Evolutionary conservation across 805 yeast species (phyloP).

Genomic region (Yarrowia sp.): DNA sequence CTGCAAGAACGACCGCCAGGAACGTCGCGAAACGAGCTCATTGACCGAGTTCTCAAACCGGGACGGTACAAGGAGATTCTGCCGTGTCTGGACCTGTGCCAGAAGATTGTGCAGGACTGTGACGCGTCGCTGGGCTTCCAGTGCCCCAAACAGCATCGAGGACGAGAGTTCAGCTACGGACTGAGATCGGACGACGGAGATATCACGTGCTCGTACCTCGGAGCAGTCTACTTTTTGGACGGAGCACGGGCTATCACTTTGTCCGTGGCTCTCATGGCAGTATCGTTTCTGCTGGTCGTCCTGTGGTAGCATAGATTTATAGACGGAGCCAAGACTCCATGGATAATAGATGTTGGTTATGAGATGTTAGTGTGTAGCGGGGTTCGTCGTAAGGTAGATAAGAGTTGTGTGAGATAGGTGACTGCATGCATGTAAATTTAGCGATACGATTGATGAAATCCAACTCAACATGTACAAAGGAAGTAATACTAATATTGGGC

Average conservation of each 20-base stretch:
- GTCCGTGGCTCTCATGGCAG: not conserved
- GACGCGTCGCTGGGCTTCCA: conserved; percentile 76
- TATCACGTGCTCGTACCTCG: conserved; percentile 51
- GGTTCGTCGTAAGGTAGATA: no score
- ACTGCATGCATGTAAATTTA: no score
- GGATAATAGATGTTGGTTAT: no score
- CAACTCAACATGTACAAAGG: no score
- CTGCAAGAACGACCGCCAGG: conserved; percentile 57
- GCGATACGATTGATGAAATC: no score
- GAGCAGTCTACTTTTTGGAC: conserved; percentile 48
- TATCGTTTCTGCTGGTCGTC: not conserved
- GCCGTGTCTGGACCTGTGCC: conserved; percentile 86
- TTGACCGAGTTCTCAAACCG: conserved; percentile 64
- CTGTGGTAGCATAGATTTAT: conserved; percentile 19
- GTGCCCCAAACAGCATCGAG: conserved; percentile 63
- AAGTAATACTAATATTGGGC: no score
- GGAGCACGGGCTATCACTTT: not conserved
- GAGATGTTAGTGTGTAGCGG: no score
- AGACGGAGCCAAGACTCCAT: not conserved
- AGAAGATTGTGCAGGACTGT: conserved; percentile 80
- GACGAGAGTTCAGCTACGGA: conserved; percentile 47
- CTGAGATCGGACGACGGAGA: conserved; percentile 47
- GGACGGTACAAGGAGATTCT: conserved; percentile 75
- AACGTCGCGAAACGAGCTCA: conserved; percentile 65
- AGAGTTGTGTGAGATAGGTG: no score